Evolutionary conservation across 805 yeast genomes (phyloP), one percentile per base, ranked within the genome.

Genomic region (Kodamaea neixiangensis): DNA sequence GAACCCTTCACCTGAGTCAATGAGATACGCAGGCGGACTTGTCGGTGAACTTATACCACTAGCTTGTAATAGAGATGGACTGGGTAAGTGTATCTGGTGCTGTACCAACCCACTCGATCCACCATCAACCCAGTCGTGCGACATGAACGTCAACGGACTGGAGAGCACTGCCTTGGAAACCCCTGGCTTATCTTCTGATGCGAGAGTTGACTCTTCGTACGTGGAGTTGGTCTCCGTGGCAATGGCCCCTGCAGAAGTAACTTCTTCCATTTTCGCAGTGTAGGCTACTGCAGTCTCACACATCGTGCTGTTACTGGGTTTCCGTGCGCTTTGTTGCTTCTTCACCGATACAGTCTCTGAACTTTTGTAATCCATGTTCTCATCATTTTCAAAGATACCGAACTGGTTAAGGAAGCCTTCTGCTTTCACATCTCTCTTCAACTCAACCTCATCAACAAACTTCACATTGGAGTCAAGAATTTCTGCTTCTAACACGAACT

Each of bases 61-160:
- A 13, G 18, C 38, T 14, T 37, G 21, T 10, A 37, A 9, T 13
- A 25, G 13, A 17, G 41, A 37, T 10, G 41, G 41, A 17, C 41
- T 37, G 7, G 19, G 41, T 15, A 37, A 15, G 6, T 37, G 41
- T 10, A 37, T 18, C 13, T 37, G 41, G 21, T 37, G 41, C 15
- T 37, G 41, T 14, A 37, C 19, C 15, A 37, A 17, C 3, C 41
- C 41, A 17, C 41, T 37, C 7, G 41, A 37, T 17, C 41, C 41
- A 17, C 41, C 19, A 15, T 37, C 41, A 15, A 37, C 41, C 41
- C 41, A 37, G 21, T 37, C 41, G 11, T 37, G 41, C n/a, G 41
- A 37, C 41, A 37, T 17, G 21, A 37, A 37, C 5, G 41, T 37
- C 13, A 37, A 17, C 4, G 41, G 41, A 19, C 41, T 37, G 21